Conservation (phyloP, 768 basidiomycete species). For the Grammothele lineata region DNA sequence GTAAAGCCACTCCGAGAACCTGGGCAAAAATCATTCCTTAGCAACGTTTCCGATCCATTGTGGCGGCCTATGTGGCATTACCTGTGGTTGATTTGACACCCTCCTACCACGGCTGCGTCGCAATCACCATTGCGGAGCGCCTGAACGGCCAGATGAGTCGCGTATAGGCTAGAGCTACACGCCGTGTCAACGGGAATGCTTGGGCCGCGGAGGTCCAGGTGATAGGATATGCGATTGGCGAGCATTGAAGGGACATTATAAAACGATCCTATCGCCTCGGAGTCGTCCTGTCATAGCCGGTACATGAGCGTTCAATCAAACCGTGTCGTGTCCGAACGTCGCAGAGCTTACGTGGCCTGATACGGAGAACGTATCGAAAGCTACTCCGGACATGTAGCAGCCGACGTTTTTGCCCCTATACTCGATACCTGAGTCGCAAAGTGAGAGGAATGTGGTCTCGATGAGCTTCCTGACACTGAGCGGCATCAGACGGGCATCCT, state of each 20-base stretch:
- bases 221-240: conserved; percentile 40
- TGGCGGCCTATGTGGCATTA: no score
- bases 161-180: conserved; percentile 43
- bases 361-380: conserved; percentile 21
- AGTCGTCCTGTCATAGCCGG: conserved; percentile 36
- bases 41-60: background rate
- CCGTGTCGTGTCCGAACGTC: no score
- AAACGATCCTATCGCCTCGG: conserved; percentile 31
- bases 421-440: conserved; percentile 46
- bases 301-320: conserved; percentile 7
- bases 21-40: conserved; percentile 10
- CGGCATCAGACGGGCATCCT: conserved; percentile 34
- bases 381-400: conserved; percentile 35
- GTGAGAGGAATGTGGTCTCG: conserved; percentile 35
- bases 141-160: conserved; percentile 45
- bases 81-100: conserved; percentile 40
- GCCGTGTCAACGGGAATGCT: conserved; percentile 48
- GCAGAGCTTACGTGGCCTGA: conserved; percentile 25
- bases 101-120: conserved; percentile 44
- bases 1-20: conserved; percentile 31
- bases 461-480: conserved; percentile 33
- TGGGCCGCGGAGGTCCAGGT: conserved; percentile 40
- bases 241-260: conserved; percentile 31
- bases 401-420: conserved; percentile 40
- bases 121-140: conserved; percentile 41